Evolutionary conservation across 345 rosid species (phyloP).

Genomic region (Brassica juncea): DNA sequence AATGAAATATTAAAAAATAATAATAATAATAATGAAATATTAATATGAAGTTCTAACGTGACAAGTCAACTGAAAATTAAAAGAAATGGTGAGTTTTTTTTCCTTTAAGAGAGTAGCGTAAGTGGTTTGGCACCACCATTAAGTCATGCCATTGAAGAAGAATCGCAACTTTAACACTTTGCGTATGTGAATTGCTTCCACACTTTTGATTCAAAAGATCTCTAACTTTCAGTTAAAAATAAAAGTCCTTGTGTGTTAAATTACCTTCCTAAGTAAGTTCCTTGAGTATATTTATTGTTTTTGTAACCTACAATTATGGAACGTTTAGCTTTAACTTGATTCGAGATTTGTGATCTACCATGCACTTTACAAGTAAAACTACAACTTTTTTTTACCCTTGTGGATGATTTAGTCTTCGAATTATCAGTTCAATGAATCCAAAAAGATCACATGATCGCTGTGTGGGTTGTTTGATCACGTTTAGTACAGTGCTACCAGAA

Average conservation of each 20-base stretch:
- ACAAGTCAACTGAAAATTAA: conserved; percentile 29
- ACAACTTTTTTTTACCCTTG: conserved; percentile 6
- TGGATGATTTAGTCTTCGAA: conserved; percentile 20
- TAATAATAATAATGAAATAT: background rate
- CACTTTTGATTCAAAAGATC: conserved; percentile 8
- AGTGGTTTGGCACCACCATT: conserved; percentile 41
- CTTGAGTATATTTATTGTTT: conserved; percentile 18
- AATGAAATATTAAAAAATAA: background rate
- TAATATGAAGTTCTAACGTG: conserved; percentile 3
- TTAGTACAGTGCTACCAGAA: conserved; percentile 21
- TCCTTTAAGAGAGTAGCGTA: conserved; percentile 15
- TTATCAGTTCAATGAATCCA: conserved; percentile 14
- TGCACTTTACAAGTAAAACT: conserved; percentile 6
- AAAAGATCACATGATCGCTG: conserved; percentile 37
- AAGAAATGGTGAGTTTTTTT: conserved; percentile 19
- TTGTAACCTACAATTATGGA: conserved; percentile 28
- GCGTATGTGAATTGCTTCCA: conserved; percentile 36
- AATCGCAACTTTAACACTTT: conserved; percentile 40
- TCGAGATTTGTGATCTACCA: background rate
- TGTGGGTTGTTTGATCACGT: conserved; percentile 31
- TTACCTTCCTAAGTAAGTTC: conserved; percentile 1
- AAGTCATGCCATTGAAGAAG: conserved; percentile 35
- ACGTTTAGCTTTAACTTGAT: conserved; percentile 19
- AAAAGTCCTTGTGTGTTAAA: conserved; percentile 4
- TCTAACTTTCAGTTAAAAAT: background rate